These are phyloP conservation scores for Dipodascus albidus DNA, from an alignment of 805 yeast genomes.

Conservation along the genomic window DNA sequence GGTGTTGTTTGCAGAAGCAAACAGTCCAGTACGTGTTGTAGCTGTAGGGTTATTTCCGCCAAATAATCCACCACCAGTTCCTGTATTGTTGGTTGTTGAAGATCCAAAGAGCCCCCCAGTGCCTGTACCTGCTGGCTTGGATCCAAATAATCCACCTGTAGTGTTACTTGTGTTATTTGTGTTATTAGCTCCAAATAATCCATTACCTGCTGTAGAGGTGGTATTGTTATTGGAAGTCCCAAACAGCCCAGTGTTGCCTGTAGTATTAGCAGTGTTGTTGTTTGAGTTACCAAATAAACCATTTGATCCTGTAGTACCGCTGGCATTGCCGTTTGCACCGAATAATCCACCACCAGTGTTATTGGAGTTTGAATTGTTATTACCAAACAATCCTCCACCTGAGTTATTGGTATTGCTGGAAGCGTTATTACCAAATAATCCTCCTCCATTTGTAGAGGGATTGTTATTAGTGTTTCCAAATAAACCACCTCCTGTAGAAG, in stretches of 20 bases:
- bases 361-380: conserved; percentile 12
- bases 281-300: conserved; percentile 9
- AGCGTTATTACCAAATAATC: not conserved
- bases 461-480: not conserved
- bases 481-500: not conserved
- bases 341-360: conserved; percentile 8
- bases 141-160: not conserved
- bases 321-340: not conserved
- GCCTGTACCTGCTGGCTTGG: not conserved
- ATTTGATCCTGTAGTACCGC: not conserved
- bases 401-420: not conserved
- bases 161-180: conserved; percentile 6
- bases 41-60: conserved; percentile 5
- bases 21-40: conserved; percentile 11
- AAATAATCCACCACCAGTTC: conserved; percentile 13
- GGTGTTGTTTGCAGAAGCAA: conserved; percentile 9
- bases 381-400: conserved; percentile 24
- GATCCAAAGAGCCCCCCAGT: conserved; percentile 2
- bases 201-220: conserved; percentile 12
- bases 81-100: too few relatives aligned
- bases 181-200: conserved; percentile 7
- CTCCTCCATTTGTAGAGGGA: not conserved
- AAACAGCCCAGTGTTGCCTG: conserved; percentile 21
- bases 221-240: conserved; percentile 14
- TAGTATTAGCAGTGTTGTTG: conserved; percentile 4